Base-by-base conservation (phyloP, 179 eudicot genomes). In the Drosera spatulata region DNA sequence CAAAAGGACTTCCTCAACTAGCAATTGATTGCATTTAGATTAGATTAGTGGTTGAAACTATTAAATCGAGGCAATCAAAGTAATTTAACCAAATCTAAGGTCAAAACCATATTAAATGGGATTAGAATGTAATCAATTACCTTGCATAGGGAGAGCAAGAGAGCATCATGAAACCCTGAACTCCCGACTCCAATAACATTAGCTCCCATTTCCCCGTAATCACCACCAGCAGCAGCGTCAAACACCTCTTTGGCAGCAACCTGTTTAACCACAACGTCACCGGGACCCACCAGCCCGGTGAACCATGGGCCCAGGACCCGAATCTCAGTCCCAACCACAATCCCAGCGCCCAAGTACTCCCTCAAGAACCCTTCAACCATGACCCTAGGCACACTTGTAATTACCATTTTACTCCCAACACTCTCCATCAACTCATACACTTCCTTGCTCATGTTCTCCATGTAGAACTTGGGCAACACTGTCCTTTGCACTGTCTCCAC, bases 381-480 rank as follows among this genome's bases (percentile, higher is more conserved):
- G 0, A 91, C 95, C 47, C 79, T 88, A 1, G 98, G 98, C n/a
- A 85, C 66, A 63, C 77, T 79, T 2, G 95, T 91, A 50, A 86
- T 64, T 1, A 85, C 80, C 47, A 73, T 79, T 62, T 62, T 80
- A 37, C 41, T 15, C 63, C 71, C 80, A 1, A 81, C 62, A 41
- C 75, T 77, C 10, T 60, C 78, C 51, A 80, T 15, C 0, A 75
- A 79, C 58, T 86, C 78, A 50, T 72, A 85, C 12, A 80, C 95
- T 57, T 73, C 70, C 41, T 44, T 69, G 49, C 82, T 85, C 5
- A 91, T 61, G 39, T 88, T 79, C 50, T 91, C 98, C 40, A 91
- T 84, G 46, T 75, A 91, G 61, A 88, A 91, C 75, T 91, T 91
- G 39, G 98, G 96, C 53, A 91, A 70, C 64, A 91, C 96, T 1